Evolutionary conservation across 306 rosid genomes (phyloP).

Genomic region (Quercus parvula): DNA sequence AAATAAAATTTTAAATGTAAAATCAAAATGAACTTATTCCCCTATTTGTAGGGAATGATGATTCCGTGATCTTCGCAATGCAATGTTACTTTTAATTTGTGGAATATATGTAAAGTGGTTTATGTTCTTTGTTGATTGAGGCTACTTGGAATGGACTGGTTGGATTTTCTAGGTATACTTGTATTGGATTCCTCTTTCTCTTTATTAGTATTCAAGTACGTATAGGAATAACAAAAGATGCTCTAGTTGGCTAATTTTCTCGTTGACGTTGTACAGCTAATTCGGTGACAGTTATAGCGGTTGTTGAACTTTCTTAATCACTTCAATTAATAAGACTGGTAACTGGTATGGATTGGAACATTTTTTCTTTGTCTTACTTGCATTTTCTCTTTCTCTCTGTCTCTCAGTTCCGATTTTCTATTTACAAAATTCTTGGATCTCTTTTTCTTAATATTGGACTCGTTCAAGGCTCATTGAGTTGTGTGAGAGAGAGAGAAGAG

Average conservation of each 20-base stretch:
- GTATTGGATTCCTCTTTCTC: background rate
- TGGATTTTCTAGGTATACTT: background rate
- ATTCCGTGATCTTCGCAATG: too few relatives aligned
- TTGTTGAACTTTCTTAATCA: conserved; percentile 30
- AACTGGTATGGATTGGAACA: conserved; percentile 20
- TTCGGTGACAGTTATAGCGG: conserved; percentile 47
- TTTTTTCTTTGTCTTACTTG: background rate
- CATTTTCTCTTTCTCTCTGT: conserved; percentile 15
- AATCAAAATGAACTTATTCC: too few relatives aligned
- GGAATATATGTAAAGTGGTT: background rate
- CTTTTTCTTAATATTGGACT: background rate
- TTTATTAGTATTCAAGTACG: background rate
- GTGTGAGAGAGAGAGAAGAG: conserved; percentile 7
- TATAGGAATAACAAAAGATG: background rate
- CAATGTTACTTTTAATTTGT: too few relatives aligned
- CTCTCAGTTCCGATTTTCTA: background rate
- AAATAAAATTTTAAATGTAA: too few relatives aligned
- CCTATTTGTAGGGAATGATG: too few relatives aligned
- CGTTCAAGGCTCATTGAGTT: conserved; percentile 24
- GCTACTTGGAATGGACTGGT: background rate
- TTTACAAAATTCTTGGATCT: background rate
- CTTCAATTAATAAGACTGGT: conserved; percentile 23
- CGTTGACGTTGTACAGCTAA: conserved; percentile 6
- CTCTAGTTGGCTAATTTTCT: background rate
- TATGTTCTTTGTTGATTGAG: background rate